Evolutionary conservation across 2,329 filamentous ascomycete genomes (phyloP).

Genomic region (Eutypella sp.): DNA sequence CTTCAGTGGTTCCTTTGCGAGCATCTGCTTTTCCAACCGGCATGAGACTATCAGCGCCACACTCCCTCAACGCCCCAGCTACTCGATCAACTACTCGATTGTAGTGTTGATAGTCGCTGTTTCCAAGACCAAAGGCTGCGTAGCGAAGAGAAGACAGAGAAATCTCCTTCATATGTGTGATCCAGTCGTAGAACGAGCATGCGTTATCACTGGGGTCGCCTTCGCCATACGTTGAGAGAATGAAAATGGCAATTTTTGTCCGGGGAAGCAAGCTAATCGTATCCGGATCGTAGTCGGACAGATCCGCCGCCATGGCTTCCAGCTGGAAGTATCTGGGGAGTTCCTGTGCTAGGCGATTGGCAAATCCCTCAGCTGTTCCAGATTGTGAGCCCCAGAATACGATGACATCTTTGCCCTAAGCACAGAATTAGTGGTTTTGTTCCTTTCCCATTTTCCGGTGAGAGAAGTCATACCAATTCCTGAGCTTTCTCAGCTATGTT

Average conservation of each 20-base stretch:
- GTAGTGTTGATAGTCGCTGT: constrained; percentile 34
- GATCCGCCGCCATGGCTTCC: constrained; percentile 35
- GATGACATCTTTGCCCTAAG: constrained; percentile 20
- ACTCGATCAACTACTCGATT: constrained; percentile 31
- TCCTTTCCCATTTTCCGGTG: background rate
- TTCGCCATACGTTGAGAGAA: constrained; percentile 36
- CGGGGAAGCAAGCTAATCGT: constrained; percentile 26
- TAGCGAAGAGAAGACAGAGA: constrained; percentile 24
- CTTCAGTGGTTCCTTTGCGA: constrained; percentile 26
- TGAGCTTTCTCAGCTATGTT: constrained; percentile 11
- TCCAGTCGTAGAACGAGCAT: constrained; percentile 22
- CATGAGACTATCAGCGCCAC: constrained; percentile 24
- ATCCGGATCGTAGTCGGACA: constrained; percentile 42
- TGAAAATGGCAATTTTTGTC: constrained; percentile 28
- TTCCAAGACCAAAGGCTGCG: constrained; percentile 33
- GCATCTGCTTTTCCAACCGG: constrained; percentile 29
- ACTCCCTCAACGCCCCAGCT: constrained; percentile 13
- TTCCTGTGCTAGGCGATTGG: constrained; percentile 35
- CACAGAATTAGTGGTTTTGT: background rate
- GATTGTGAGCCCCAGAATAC: constrained; percentile 47
- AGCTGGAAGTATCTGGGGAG: constrained; percentile 34
- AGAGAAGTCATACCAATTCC: constrained; percentile 28
- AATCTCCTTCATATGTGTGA: constrained; percentile 14
- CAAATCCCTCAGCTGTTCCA: constrained; percentile 39
- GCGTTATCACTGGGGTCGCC: constrained; percentile 37